These are phyloP conservation scores for Penicillium janthinellum DNA, from an alignment of 2,329 filamentous ascomycete species.

Conservation along the genomic window DNA sequence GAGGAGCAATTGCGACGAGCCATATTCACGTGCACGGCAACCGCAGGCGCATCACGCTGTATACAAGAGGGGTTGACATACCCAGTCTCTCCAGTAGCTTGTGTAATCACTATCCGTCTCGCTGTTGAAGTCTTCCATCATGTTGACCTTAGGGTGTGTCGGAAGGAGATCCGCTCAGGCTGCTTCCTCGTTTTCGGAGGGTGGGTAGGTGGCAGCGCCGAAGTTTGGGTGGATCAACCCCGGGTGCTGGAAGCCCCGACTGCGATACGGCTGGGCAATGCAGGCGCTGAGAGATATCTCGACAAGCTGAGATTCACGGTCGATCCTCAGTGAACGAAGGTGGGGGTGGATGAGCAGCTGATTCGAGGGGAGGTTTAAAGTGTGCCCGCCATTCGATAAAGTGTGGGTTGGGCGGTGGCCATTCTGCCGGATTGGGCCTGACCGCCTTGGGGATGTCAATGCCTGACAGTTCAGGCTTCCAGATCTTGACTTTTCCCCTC, in stretches of 20 bases:
- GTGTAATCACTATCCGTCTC: conserved; percentile 99
- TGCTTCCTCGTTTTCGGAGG: conserved; percentile 13
- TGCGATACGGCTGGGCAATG: conserved; percentile 8
- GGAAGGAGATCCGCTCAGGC: conserved; percentile 12
- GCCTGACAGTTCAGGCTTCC: no score
- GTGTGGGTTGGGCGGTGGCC: conserved; percentile 14
- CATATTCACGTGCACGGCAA: conserved; percentile 5
- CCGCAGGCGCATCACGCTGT: conserved; percentile 7
- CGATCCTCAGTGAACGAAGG: neutral
- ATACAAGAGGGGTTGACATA: conserved; percentile 55
- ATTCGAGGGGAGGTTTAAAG: conserved; percentile 9
- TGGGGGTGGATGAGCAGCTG: conserved; percentile 8
- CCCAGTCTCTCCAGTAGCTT: conserved; percentile 99
- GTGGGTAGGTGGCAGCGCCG: conserved; percentile 19
- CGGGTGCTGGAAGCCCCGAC: conserved; percentile 18
- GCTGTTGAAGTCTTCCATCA: conserved; percentile 96
- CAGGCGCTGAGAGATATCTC: neutral
- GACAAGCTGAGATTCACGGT: neutral
- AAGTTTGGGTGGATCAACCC: conserved; percentile 24
- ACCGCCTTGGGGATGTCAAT: neutral
- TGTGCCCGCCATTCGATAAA: conserved; percentile 15
- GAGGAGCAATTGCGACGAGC: neutral
- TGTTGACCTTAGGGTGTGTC: conserved; percentile 19
- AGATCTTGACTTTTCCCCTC: no score
- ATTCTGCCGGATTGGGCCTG: conserved; percentile 8